These are phyloP conservation scores for Styphnolobium japonicum DNA, from an alignment of 306 rosid species.

Conservation along the genomic window DNA sequence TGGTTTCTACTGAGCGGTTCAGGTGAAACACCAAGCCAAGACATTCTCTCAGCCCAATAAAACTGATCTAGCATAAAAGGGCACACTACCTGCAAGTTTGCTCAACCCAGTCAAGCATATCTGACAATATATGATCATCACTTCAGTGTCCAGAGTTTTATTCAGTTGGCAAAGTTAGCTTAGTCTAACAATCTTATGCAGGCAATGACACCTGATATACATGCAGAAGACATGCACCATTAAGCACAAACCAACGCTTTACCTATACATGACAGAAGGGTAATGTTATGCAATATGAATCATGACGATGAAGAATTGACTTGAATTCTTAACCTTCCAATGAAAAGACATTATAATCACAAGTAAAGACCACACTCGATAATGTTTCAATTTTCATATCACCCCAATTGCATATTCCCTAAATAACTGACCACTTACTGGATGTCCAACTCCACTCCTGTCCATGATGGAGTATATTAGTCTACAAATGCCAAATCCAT, in stretches of 20 bases:
- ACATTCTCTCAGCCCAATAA: constrained; percentile 90
- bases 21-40: constrained; percentile 87
- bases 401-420: not conserved
- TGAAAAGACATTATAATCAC: not conserved
- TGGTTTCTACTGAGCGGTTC: constrained; percentile 60
- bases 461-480: not conserved
- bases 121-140: not conserved
- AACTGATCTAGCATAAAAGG: constrained; percentile 83
- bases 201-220: not conserved
- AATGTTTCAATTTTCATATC: not conserved
- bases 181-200: not conserved
- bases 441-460: not conserved
- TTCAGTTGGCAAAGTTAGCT: not conserved
- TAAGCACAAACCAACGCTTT: not conserved
- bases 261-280: not conserved
- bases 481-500: not conserved
- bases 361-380: not conserved
- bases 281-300: not conserved
- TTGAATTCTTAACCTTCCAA: not conserved
- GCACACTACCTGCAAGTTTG: constrained; percentile 62
- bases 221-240: not conserved
- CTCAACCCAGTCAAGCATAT: constrained; percentile 19
- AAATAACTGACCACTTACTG: not conserved
- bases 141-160: not conserved
- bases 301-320: not conserved